Conservation (phyloP, 306 rosid genomes). For the cucumber (Cucumis sativus) region Cucumber_9930_V3 NC_026658.2:22677501-22678000, state of each 20-base stretch:
- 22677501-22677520: slow-evolving; percentile 92
- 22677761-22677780: neutral
- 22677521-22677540: slow-evolving; percentile 75
- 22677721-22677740: slow-evolving; percentile 69
- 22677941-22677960: neutral
- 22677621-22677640: slow-evolving; percentile 70
- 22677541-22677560: slow-evolving; percentile 56
- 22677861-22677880: neutral
- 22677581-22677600: slow-evolving; percentile 55
- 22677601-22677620: slow-evolving; percentile 99
- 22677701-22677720: slow-evolving; percentile 80
- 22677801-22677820: neutral
- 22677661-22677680: slow-evolving; percentile 78
- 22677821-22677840: neutral
- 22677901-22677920: neutral
- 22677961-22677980: neutral
- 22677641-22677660: slow-evolving; percentile 80
- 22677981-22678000: neutral
- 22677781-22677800: neutral
- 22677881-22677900: neutral
- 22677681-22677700: slow-evolving; percentile 89
- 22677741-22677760: neutral
- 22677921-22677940: neutral
- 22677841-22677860: neutral
- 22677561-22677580: slow-evolving; percentile 66